Evolutionary conservation across 2,329 filamentous ascomycete species (phyloP).

Genomic region (Blastomyces gilchristii): DNA sequence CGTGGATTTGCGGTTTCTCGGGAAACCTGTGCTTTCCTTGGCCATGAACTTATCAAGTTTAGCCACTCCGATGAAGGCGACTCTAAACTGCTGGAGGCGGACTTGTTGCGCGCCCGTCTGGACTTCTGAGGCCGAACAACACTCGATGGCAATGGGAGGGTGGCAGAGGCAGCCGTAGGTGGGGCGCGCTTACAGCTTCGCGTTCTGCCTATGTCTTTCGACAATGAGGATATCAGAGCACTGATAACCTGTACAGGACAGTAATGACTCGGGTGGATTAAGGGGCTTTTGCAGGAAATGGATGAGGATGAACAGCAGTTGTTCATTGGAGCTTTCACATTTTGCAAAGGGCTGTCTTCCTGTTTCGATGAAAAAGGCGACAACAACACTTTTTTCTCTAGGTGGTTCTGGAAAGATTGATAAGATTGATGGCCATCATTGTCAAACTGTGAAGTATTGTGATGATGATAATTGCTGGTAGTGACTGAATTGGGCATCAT

Average conservation of each 20-base stretch:
- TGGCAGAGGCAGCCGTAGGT: background rate
- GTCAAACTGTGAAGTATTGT: background rate
- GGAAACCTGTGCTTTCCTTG: background rate
- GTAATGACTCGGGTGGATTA: background rate
- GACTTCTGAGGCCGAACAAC: background rate
- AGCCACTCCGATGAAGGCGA: constrained; percentile 5
- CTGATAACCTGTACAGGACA: background rate
- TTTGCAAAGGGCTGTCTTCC: background rate
- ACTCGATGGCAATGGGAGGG: background rate
- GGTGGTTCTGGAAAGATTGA: background rate
- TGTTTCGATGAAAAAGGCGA: background rate
- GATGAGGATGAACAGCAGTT: background rate
- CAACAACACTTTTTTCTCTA: background rate
- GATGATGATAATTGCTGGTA: background rate
- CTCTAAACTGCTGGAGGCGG: background rate
- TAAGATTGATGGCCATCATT: background rate
- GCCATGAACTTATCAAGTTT: background rate
- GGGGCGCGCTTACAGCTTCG: background rate
- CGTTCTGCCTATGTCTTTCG: background rate
- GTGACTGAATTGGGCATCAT: constrained; percentile 3
- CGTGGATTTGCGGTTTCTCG: background rate
- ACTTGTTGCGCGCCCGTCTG: background rate
- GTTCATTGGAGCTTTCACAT: background rate
- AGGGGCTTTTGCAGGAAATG: background rate
- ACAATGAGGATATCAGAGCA: background rate